phyloP scores from a whole-genome alignment of 768 basidiomycete genomes.

The Myochromella boudieri region DNA sequence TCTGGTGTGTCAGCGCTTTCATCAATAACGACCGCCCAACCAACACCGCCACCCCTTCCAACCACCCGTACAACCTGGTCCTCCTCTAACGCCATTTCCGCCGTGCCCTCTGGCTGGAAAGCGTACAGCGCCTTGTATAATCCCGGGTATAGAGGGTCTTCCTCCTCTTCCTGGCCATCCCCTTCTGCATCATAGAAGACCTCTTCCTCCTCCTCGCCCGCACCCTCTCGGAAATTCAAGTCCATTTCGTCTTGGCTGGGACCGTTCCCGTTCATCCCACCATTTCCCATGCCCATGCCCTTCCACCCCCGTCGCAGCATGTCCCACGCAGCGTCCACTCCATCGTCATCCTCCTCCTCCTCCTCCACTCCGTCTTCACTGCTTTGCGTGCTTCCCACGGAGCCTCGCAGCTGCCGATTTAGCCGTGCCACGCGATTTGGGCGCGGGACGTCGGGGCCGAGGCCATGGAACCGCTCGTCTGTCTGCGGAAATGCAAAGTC shows the following conservation, averaged over 20 bases:
- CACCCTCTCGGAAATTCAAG: conserved; percentile 42
- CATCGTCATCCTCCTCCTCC: conserved; percentile 18
- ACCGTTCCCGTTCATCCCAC: conserved; percentile 20
- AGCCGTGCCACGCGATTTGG: conserved; percentile 35
- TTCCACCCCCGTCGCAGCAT: conserved; percentile 28
- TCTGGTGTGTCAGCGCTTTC: conserved; percentile 13
- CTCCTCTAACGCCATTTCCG: conserved; percentile 80
- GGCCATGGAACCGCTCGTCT: conserved; percentile 38
- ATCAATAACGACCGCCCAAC: conserved; percentile 74
- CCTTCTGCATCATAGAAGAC: conserved; percentile 13
- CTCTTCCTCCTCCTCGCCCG: conserved; percentile 28
- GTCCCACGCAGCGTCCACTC: conserved; percentile 28
- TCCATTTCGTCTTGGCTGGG: conserved; percentile 47
- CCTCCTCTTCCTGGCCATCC: conserved; percentile 35
- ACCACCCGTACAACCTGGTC: conserved; percentile 75
- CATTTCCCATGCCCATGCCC: conserved; percentile 25
- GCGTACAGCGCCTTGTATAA: conserved; percentile 76
- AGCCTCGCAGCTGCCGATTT: conserved; percentile 26
- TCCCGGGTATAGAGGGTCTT: conserved; percentile 59
- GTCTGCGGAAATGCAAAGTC: conserved; percentile 38
- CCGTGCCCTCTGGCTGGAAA: conserved; percentile 78
- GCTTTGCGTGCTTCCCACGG: conserved; percentile 15
- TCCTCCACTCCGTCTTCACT: conserved; percentile 14
- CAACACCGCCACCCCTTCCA: conserved; percentile 74
- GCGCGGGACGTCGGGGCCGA: conserved; percentile 40